These are phyloP conservation scores for Polygonum aviculare DNA, from an alignment of 148 eudicot genomes.

Conservation along the genomic window DNA sequence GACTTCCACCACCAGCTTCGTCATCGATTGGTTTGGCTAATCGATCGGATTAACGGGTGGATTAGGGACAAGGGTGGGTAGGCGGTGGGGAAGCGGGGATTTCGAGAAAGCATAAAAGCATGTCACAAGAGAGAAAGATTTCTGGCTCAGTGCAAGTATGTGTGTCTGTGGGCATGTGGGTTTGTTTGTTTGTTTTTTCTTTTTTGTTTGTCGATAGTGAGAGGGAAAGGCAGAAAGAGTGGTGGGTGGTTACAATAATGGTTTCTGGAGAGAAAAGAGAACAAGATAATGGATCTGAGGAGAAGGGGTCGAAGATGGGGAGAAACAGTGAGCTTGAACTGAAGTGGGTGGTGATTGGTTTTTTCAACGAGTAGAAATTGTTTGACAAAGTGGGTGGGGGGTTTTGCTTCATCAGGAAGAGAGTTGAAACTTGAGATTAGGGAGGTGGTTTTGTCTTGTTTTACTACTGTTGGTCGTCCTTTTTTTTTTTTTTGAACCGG, in stretches of 20 bases:
- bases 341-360: background rate
- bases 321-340: background rate
- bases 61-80: background rate
- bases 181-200: background rate
- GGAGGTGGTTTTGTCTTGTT: too few relatives aligned
- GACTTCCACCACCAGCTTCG: slow-evolving; percentile 67
- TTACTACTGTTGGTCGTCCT: too few relatives aligned
- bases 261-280: background rate
- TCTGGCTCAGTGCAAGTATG: background rate
- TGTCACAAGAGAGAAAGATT: background rate
- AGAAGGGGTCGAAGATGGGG: background rate
- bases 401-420: too few relatives aligned
- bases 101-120: background rate
- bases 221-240: background rate
- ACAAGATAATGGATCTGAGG: background rate
- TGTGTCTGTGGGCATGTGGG: background rate
- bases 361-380: too few relatives aligned
- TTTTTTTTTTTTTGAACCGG: too few relatives aligned
- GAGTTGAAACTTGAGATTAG: too few relatives aligned
- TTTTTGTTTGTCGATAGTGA: background rate
- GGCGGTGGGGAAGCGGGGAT: background rate
- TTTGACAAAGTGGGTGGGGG: too few relatives aligned
- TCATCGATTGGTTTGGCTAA: slow-evolving; percentile 21
- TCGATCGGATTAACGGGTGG: background rate
- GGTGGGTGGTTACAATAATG: background rate